Evolutionary conservation across 768 basidiomycete species (phyloP).

Genomic region (Serpula lacrymans): DNA sequence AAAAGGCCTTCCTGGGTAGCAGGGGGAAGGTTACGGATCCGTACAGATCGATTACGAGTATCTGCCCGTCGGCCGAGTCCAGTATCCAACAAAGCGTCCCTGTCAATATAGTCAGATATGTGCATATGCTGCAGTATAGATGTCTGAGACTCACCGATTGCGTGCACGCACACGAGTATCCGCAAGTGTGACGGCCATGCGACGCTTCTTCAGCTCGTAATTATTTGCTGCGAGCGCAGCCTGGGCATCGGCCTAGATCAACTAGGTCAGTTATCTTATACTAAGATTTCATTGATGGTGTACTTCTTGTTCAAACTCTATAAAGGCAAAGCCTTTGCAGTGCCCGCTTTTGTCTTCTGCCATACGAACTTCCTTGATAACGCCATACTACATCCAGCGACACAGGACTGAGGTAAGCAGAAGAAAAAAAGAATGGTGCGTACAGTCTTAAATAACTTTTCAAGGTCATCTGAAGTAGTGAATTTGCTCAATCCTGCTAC

Average conservation of each 20-base stretch:
- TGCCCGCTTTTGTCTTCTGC: conserved; percentile 66
- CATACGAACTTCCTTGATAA: conserved; percentile 78
- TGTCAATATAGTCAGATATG: conserved; percentile 11
- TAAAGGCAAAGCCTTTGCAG: conserved; percentile 85
- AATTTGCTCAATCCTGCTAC: conserved; percentile 83
- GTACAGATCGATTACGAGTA: conserved; percentile 65
- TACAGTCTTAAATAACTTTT: conserved; percentile 75
- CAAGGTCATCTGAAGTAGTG: conserved; percentile 72
- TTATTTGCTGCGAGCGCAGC: conserved; percentile 80
- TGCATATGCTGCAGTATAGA: too few relatives aligned
- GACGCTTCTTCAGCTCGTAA: conserved; percentile 82
- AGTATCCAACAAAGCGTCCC: conserved; percentile 46
- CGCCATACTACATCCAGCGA: conserved; percentile 59
- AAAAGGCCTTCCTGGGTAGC: conserved; percentile 86
- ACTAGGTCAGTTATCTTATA: not conserved
- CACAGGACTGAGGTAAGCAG: conserved; percentile 3
- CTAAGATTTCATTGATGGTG: conserved; percentile 12
- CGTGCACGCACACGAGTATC: conserved; percentile 63
- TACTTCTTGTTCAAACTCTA: conserved; percentile 87
- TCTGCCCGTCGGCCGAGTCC: conserved; percentile 57
- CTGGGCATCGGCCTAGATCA: conserved; percentile 60
- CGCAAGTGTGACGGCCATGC: conserved; percentile 84
- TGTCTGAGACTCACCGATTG: conserved; percentile 39
- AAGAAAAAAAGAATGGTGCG: conserved; percentile 19
- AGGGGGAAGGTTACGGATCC: conserved; percentile 69